Evolutionary conservation across 2,329 filamentous ascomycete genomes (phyloP).

Genomic region (Simplicillium aogashimaense): DNA sequence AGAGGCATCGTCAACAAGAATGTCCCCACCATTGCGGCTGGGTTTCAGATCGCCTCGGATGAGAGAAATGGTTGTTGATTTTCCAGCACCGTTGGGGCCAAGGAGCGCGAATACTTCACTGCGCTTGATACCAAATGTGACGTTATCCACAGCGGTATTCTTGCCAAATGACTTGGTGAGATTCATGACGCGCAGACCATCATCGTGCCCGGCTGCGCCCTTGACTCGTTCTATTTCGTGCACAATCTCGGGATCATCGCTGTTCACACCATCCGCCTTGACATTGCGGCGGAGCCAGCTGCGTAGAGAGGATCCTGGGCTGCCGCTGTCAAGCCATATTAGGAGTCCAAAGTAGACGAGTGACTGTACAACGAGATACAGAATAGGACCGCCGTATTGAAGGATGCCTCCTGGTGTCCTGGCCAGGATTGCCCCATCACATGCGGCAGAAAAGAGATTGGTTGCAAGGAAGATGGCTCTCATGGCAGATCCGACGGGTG

Average conservation of each 20-base stretch:
- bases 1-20: slow-evolving; percentile 70
- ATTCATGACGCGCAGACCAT: slow-evolving; percentile 70
- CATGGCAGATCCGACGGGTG: slow-evolving; percentile 68
- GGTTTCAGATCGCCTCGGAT: slow-evolving; percentile 84
- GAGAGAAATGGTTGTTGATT: slow-evolving; percentile 79
- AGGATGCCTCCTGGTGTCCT: slow-evolving; percentile 60
- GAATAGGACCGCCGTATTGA: slow-evolving; percentile 73
- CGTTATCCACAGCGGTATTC: slow-evolving; percentile 75
- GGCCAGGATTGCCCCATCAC: slow-evolving; percentile 52
- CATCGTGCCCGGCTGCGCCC: slow-evolving; percentile 22
- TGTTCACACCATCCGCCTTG: slow-evolving; percentile 12
- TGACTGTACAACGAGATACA: slow-evolving; percentile 71
- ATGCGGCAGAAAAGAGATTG: slow-evolving; percentile 77
- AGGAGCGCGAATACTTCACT: slow-evolving; percentile 83
- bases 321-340: slow-evolving; percentile 73
- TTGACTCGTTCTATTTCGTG: slow-evolving; percentile 56
- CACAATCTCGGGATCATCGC: slow-evolving; percentile 49
- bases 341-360: slow-evolving; percentile 61
- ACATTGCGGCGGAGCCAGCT: slow-evolving; percentile 25
- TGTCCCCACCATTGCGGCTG: slow-evolving; percentile 59
- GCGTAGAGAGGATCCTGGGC: slow-evolving; percentile 43
- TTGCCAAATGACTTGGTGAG: slow-evolving; percentile 70
- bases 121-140: slow-evolving; percentile 70
- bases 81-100: slow-evolving; percentile 85
- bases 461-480: slow-evolving; percentile 66